Conservation (phyloP, 345 rosid genomes). For the Citrus glauca region DNA sequence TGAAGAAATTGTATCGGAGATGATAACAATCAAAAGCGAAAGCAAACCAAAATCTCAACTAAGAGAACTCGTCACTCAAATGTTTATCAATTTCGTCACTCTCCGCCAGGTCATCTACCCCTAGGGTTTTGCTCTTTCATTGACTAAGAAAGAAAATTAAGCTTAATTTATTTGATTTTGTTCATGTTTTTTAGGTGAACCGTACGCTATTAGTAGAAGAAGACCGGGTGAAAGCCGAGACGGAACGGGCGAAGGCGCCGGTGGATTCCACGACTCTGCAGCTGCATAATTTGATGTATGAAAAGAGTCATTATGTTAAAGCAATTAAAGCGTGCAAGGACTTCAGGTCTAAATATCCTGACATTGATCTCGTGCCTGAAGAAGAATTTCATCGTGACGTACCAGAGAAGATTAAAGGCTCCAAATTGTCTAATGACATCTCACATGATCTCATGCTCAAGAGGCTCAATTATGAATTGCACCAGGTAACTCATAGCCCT, state of each 20-base stretch:
- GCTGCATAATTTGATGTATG: slow-evolving; percentile 87
- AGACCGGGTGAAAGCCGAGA: slow-evolving; percentile 66
- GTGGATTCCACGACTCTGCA: slow-evolving; percentile 75
- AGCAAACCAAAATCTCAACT: slow-evolving; percentile 58
- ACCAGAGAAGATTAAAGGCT: slow-evolving; percentile 61
- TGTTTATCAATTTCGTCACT: slow-evolving; percentile 73
- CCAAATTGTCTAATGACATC: slow-evolving; percentile 43
- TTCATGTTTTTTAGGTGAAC: slow-evolving; percentile 46
- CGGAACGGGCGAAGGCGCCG: slow-evolving; percentile 69
- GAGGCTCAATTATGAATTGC: slow-evolving; percentile 81
- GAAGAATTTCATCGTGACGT: slow-evolving; percentile 69
- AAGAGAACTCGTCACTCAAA: slow-evolving; percentile 73
- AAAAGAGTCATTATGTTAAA: slow-evolving; percentile 84
- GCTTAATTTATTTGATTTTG: background rate
- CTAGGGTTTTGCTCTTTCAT: slow-evolving; percentile 15
- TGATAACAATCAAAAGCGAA: slow-evolving; percentile 59
- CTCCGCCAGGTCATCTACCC: slow-evolving; percentile 67
- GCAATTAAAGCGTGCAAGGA: slow-evolving; percentile 79
- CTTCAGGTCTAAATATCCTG: slow-evolving; percentile 77
- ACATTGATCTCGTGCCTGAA: slow-evolving; percentile 81
- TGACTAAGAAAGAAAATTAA: too few relatives aligned
- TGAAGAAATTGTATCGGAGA: slow-evolving; percentile 62
- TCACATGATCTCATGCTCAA: slow-evolving; percentile 82
- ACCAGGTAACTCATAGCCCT: slow-evolving; percentile 52
- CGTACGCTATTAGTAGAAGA: slow-evolving; percentile 72